Evolutionary conservation across 2,329 filamentous ascomycete species (phyloP).

Genomic region (Penicillium corylophilum): DNA sequence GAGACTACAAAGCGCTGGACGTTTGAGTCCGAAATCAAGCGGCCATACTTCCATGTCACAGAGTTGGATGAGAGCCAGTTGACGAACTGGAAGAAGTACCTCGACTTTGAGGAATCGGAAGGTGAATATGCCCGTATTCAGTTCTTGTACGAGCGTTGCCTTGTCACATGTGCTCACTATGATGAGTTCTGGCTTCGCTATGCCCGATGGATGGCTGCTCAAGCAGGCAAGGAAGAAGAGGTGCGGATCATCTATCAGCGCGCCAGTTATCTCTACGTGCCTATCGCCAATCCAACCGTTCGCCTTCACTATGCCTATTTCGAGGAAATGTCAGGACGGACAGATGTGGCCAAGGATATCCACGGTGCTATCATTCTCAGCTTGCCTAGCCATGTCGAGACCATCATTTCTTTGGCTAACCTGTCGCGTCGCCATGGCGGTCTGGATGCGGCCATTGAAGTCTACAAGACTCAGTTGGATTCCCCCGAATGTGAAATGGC

Average conservation of each 20-base stretch:
- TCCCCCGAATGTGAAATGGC: constrained; percentile 69
- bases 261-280: constrained; percentile 80
- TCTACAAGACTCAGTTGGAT: constrained; percentile 80
- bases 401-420: constrained; percentile 84
- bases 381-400: constrained; percentile 80
- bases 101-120: constrained; percentile 90
- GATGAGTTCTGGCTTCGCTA: constrained; percentile 99
- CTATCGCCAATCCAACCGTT: constrained; percentile 78
- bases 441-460: constrained; percentile 77
- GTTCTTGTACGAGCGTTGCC: constrained; percentile 88
- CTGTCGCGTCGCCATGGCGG: constrained; percentile 79
- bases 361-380: constrained; percentile 75
- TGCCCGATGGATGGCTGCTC: constrained; percentile 85
- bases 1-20: constrained; percentile 94
- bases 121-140: constrained; percentile 72
- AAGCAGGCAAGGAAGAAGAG: constrained; percentile 80
- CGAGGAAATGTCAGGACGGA: constrained; percentile 78
- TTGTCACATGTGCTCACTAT: constrained; percentile 90
- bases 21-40: constrained; percentile 90
- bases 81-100: constrained; percentile 89
- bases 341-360: constrained; percentile 78
- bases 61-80: constrained; percentile 84
- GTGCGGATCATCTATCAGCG: constrained; percentile 88
- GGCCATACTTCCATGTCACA: constrained; percentile 94
- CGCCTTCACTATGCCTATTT: constrained; percentile 92